Conservation (phyloP, 177 flowering plant species). For the Tripterygium wilfordii region DNA sequence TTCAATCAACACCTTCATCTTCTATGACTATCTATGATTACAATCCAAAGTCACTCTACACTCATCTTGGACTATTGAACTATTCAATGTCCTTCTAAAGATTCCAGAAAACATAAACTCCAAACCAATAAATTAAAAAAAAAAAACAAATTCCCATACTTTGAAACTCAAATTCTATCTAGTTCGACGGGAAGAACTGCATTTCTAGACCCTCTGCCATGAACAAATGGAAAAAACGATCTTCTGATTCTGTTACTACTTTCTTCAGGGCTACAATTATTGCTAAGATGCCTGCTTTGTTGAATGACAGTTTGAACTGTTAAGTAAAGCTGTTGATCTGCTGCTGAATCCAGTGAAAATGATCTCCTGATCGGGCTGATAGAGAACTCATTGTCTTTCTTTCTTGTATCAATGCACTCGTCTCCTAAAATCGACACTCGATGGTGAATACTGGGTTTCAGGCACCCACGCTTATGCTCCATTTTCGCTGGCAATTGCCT, state of each 20-base stretch:
- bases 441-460: conserved; percentile 17
- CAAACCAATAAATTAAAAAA: background rate
- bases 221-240: conserved; percentile 33
- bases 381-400: conserved; percentile 27
- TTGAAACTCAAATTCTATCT: conserved; percentile 18
- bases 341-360: conserved; percentile 54
- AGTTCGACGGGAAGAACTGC: conserved; percentile 28
- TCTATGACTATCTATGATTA: conserved; percentile 1
- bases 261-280: conserved; percentile 15
- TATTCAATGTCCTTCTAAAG: background rate
- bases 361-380: conserved; percentile 55
- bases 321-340: conserved; percentile 33
- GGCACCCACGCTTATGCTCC: conserved; percentile 13
- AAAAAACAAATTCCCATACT: background rate
- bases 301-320: conserved; percentile 31
- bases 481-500: conserved; percentile 13
- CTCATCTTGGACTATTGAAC: conserved; percentile 2
- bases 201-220: conserved; percentile 26
- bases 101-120: background rate
- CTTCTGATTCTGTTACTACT: conserved; percentile 20
- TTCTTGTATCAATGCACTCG: conserved; percentile 44
- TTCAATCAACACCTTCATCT: conserved; percentile 6
- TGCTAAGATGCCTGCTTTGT: conserved; percentile 5
- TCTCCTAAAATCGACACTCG: conserved; percentile 49
- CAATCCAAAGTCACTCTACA: conserved; percentile 20